Evolutionary conservation across 1,284 basidiomycete genomes (phyloP).

Genomic region (Golubevia pallescens): DNA sequence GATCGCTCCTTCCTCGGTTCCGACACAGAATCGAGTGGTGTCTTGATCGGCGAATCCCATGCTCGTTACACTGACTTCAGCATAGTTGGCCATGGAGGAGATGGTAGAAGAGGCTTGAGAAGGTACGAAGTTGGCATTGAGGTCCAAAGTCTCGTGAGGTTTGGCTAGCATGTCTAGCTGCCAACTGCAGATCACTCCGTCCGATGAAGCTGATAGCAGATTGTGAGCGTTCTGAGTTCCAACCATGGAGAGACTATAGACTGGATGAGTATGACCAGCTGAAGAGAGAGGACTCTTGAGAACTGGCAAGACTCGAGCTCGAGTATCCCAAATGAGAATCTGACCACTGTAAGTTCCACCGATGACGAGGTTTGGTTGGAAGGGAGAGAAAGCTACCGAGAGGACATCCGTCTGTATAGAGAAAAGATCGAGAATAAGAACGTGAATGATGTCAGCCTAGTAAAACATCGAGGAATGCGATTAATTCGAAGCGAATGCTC

Average conservation of each 20-base stretch:
- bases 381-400: conserved; percentile 93
- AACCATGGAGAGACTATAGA: conserved; percentile 95
- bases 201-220: conserved; percentile 90
- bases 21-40: conserved; percentile 92
- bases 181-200: conserved; percentile 97
- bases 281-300: conserved; percentile 89
- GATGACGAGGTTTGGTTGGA: conserved; percentile 94
- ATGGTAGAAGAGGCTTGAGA: conserved; percentile 68
- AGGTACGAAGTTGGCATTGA: conserved; percentile 71
- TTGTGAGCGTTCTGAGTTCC: conserved; percentile 98
- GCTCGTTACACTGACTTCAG: conserved; percentile 85
- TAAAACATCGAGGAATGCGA: no score
- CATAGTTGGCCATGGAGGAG: no score
- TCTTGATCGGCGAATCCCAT: conserved; percentile 93
- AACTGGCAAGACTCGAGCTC: conserved; percentile 85
- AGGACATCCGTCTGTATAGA: conserved; percentile 85
- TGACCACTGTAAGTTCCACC: conserved; percentile 98
- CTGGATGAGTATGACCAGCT: conserved; percentile 94
- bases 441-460: no score
- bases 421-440: not conserved
- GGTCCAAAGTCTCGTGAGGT: conserved; percentile 68
- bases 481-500: no score
- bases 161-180: conserved; percentile 96
- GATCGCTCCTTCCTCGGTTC: conserved; percentile 94
- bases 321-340: conserved; percentile 97